Evolutionary conservation across 1,284 basidiomycete species (phyloP).

Genomic region (Pulchroboletus neoregius): DNA sequence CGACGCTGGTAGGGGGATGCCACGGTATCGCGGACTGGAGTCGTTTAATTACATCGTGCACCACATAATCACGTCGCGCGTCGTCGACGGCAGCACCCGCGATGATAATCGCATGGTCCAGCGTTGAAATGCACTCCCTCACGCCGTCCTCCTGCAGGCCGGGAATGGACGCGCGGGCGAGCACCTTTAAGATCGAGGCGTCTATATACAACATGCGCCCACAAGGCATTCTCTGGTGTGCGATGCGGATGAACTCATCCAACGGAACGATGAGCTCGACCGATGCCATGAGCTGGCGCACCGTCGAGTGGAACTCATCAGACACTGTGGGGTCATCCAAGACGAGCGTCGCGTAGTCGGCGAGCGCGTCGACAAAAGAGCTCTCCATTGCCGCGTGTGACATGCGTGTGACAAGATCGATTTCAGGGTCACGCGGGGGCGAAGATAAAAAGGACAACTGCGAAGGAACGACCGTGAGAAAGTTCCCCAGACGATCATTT

Average conservation of each 20-base stretch:
- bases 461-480: slow-evolving; percentile 35
- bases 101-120: slow-evolving; percentile 83
- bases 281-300: slow-evolving; percentile 9
- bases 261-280: slow-evolving; percentile 9
- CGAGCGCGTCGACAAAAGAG: neutral
- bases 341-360: slow-evolving; percentile 17
- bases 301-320: slow-evolving; percentile 13
- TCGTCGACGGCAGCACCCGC: slow-evolving; percentile 70
- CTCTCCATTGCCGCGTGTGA: slow-evolving; percentile 22
- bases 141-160: slow-evolving; percentile 27
- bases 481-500: slow-evolving; percentile 41
- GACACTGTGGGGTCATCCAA: slow-evolving; percentile 5
- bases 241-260: slow-evolving; percentile 32
- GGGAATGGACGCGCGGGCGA: slow-evolving; percentile 38
- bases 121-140: slow-evolving; percentile 44
- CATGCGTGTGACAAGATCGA: slow-evolving; percentile 23
- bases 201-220: slow-evolving; percentile 64
- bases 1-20: slow-evolving; percentile 15
- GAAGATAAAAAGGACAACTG: slow-evolving; percentile 39
- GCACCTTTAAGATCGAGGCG: slow-evolving; percentile 50
- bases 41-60: slow-evolving; percentile 55
- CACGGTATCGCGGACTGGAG: slow-evolving; percentile 37
- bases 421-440: slow-evolving; percentile 31
- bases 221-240: slow-evolving; percentile 37
- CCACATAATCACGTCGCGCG: slow-evolving; percentile 50